Base-by-base conservation (phyloP, 768 basidiomycete genomes). In the Termitomyces sp. region DNA sequence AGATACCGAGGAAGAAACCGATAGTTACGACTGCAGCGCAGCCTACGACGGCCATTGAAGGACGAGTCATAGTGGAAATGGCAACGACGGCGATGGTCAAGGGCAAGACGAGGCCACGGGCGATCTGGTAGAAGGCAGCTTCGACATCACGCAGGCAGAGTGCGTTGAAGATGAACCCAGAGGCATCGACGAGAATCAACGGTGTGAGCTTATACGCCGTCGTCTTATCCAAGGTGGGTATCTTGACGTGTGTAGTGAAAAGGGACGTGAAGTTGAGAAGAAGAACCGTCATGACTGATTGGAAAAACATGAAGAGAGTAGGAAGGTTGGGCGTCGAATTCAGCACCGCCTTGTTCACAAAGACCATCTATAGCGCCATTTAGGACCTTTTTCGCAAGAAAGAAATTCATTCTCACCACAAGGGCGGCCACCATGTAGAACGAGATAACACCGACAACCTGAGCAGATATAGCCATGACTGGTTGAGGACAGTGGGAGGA, bases 41-140 rank as follows among this genome's bases (percentile, higher is more conserved):
- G 53, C 74, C 56, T n/a, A 88, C 74, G 37, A 88, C 82, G 21
- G 75, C 71, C 8, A 76, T 52, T 6, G 86, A 82, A 0, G 89
- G 87, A 0, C 82, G 77, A 0, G 85, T 60, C 49, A 76, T 70
- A 30, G 87, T 80, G 63, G 85, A 74, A 56, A 84, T 28, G 65
- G 78, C 83, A 45, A 88, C 88, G 6, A 88, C 80, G 51, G 74
- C 69, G 59, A 90, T 87, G 26, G 90, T 92, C 70, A 88, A 80
- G 0, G 90, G 90, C 2, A 92, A 79, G 37, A 91, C 78, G 59
- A 92, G 76, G 5, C 90, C 90, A 15, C 90, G 81, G 0, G 89
- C 90, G 54, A 92, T 83, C 69, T 90, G 87, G 65, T 88, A 87
- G 69, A 88, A 87, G 0, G 85, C 85, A 2, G 85, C 85, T 52